These are phyloP conservation scores for Vanderwaltozyma yarrowii DNA, from an alignment of 805 yeast species.

Conservation along the genomic window DNA sequence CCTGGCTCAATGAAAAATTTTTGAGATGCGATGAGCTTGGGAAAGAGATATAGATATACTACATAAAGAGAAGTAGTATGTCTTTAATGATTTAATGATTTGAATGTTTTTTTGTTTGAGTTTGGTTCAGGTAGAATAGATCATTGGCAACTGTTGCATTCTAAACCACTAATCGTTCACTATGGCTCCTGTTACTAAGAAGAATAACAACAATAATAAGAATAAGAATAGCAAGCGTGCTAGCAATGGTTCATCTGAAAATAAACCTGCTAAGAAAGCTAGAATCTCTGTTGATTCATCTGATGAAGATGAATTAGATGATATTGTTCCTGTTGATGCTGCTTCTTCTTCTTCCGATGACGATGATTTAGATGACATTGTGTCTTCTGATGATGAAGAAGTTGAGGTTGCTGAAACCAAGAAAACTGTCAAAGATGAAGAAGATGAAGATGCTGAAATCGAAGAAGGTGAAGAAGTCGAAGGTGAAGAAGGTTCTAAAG, in stretches of 20 bases:
- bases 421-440: constrained; percentile 19
- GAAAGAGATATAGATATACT: not conserved
- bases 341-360: constrained; percentile 14
- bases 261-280: constrained; percentile 15
- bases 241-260: constrained; percentile 6
- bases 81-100: too few species aligned
- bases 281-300: constrained; percentile 27
- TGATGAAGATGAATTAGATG: constrained; percentile 23
- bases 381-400: constrained; percentile 8
- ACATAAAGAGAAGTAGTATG: too few species aligned
- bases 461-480: constrained; percentile 20
- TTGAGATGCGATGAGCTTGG: constrained; percentile 3
- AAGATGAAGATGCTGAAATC: constrained; percentile 25
- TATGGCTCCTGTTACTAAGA: constrained; percentile 15
- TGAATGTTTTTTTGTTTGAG: too few species aligned
- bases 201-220: constrained; percentile 5
- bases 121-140: too few species aligned
- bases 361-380: constrained; percentile 19
- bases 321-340: constrained; percentile 14
- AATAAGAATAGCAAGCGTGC: constrained; percentile 1
- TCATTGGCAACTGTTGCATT: too few species aligned
- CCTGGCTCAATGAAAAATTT: not conserved
- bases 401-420: constrained; percentile 20
- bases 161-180: too few species aligned
- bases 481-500: constrained; percentile 26